Conservation (phyloP, 306 rosid genomes). For the Trichosanthes cucumerina region DNA sequence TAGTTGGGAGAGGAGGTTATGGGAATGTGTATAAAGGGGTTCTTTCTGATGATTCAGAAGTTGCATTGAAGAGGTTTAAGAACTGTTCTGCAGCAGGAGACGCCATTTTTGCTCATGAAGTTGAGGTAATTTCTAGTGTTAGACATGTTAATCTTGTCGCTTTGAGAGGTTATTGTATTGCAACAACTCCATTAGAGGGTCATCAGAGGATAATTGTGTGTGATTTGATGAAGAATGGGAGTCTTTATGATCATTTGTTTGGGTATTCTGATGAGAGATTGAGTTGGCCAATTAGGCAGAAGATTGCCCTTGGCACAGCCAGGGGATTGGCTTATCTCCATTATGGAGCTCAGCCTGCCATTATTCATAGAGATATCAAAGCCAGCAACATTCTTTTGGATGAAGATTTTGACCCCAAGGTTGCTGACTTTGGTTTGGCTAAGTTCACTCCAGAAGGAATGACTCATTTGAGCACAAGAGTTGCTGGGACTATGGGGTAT, state of each 20-base stretch:
- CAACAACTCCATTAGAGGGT: constrained; percentile 69
- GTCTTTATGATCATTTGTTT: constrained; percentile 81
- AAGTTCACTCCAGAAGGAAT: constrained; percentile 82
- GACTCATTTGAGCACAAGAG: constrained; percentile 94
- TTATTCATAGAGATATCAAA: constrained; percentile 87
- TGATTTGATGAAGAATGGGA: constrained; percentile 88
- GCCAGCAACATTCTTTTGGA: constrained; percentile 87
- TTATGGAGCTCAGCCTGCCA: constrained; percentile 84
- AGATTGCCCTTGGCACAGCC: constrained; percentile 76
- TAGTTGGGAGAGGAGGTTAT: constrained; percentile 86
- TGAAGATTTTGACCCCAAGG: constrained; percentile 68
- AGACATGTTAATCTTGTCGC: constrained; percentile 87
- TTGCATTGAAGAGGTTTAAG: constrained; percentile 89
- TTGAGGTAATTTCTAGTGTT: constrained; percentile 84
- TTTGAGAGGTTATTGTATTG: constrained; percentile 76
- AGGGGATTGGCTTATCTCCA: constrained; percentile 91
- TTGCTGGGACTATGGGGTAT: constrained; percentile 96
- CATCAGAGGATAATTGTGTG: constrained; percentile 93
- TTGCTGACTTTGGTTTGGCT: constrained; percentile 91
- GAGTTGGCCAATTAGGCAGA: constrained; percentile 72
- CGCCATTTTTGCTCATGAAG: constrained; percentile 68
- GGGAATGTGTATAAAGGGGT: constrained; percentile 86
- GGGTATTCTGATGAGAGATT: constrained; percentile 41
- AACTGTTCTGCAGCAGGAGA: constrained; percentile 87
- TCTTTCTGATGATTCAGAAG: constrained; percentile 55